phyloP scores from a whole-genome alignment of 345 rosid genomes.

The Capsella bursapastoris region DNA sequence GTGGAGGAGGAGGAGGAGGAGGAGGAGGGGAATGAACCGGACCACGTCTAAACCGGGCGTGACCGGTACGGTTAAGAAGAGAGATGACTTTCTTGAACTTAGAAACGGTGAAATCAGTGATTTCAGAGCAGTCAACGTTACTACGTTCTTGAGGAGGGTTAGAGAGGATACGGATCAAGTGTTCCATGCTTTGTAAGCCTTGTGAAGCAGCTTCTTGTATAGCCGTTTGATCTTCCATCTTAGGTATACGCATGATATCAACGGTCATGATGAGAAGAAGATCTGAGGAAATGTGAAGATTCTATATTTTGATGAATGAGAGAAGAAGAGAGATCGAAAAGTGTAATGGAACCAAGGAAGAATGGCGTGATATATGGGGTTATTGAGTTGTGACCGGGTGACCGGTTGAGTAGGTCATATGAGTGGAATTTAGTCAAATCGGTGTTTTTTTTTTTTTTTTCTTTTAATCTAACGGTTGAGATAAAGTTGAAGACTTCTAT shows the following conservation, averaged over 20 bases:
- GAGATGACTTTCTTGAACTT: constrained; percentile 79
- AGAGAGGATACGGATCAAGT: constrained; percentile 67
- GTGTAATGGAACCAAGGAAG: constrained; percentile 17
- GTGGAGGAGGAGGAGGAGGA: background rate
- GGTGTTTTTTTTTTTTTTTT: background rate
- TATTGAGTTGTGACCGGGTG: constrained; percentile 25
- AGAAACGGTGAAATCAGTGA: constrained; percentile 69
- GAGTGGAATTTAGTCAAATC: constrained; percentile 36
- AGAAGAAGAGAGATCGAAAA: constrained; percentile 3
- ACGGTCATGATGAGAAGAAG: constrained; percentile 56
- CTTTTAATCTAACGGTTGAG: constrained; percentile 29
- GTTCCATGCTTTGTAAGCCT: constrained; percentile 83
- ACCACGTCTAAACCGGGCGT: constrained; percentile 86
- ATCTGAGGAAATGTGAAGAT: constrained; percentile 4
- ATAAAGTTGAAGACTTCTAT: constrained; percentile 24
- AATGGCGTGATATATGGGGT: constrained; percentile 40
- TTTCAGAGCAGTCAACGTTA: constrained; percentile 59
- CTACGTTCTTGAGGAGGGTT: constrained; percentile 44
- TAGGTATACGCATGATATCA: constrained; percentile 57
- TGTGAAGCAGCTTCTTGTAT: constrained; percentile 83
- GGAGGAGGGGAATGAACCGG: constrained; percentile 53
- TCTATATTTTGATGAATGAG: background rate
- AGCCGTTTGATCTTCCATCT: constrained; percentile 73
- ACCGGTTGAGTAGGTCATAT: constrained; percentile 32
- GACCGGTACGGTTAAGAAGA: constrained; percentile 76